phyloP scores from a whole-genome alignment of 805 yeast genomes.

The Saccharomyces paradoxus region DNA sequence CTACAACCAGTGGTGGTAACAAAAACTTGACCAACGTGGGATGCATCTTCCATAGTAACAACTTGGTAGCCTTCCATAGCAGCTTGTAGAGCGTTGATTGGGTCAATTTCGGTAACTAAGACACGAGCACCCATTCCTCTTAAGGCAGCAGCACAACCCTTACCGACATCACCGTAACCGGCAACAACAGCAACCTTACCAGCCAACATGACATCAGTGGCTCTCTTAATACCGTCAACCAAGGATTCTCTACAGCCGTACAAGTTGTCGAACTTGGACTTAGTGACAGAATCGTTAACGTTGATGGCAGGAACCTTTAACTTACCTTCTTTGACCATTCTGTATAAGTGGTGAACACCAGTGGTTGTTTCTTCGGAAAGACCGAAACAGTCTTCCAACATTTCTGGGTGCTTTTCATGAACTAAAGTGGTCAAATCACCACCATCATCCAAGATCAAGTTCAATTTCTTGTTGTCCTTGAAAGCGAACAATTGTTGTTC shows the following conservation, averaged over 20 bases:
- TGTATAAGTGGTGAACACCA: conserved; percentile 98
- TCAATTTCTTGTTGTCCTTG: conserved; percentile 91
- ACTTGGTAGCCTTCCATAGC: conserved; percentile 99
- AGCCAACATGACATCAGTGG: conserved; percentile 98
- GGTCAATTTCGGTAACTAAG: conserved; percentile 93
- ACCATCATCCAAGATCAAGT: conserved; percentile 98
- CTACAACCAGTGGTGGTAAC: conserved; percentile 99
- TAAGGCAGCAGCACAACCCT: conserved; percentile 98
- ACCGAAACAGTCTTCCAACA: conserved; percentile 92
- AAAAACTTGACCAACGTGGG: conserved; percentile 87
- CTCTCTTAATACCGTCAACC: conserved; percentile 98
- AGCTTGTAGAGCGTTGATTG: conserved; percentile 98
- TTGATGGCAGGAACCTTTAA: conserved; percentile 98
- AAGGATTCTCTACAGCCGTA: conserved; percentile 99
- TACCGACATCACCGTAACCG: conserved; percentile 99
- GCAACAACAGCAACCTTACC: conserved; percentile 99
- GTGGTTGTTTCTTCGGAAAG: conserved; percentile 98
- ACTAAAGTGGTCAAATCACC: conserved; percentile 96
- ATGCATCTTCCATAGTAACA: conserved; percentile 89
- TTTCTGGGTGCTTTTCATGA: conserved; percentile 96
- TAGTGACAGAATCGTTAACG: conserved; percentile 97
- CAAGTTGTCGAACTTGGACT: conserved; percentile 97
- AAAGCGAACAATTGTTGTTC: conserved; percentile 97
- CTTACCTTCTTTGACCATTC: conserved; percentile 78
- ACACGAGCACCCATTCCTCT: conserved; percentile 99